Evolutionary conservation across 805 yeast species (phyloP).

Genomic region (Myxozyma melibiosi): DNA sequence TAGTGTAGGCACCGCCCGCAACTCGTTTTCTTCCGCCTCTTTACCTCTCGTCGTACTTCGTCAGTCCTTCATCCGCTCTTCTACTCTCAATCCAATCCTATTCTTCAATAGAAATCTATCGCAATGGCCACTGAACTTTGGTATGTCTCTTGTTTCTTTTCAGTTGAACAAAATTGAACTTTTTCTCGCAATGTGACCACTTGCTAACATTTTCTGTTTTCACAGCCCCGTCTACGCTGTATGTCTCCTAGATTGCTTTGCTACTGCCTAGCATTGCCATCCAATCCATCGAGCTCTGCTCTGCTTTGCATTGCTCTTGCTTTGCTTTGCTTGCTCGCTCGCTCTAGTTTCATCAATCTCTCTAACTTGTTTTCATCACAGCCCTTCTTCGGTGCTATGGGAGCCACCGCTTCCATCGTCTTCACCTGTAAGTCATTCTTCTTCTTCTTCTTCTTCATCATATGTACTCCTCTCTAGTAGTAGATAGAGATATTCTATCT

Average conservation of each 20-base stretch:
- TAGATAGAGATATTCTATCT: no score
- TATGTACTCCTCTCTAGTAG: no score
- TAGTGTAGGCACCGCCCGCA: constrained; percentile 25
- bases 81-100: constrained; percentile 3
- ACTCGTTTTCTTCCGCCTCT: constrained; percentile 11
- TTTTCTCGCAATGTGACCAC: neutral
- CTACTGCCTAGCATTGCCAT: no score
- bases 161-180: neutral
- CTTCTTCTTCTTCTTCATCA: neutral
- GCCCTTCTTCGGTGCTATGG: constrained; percentile 99
- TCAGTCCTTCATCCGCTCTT: constrained; percentile 10
- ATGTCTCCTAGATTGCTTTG: no score
- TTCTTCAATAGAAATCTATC: constrained; percentile 7
- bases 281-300: neutral
- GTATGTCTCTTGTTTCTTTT: constrained; percentile 49
- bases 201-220: constrained; percentile 24
- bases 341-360: neutral
- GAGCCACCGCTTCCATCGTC: constrained; percentile 98
- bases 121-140: constrained; percentile 70
- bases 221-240: constrained; percentile 72
- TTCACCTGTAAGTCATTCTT: constrained; percentile 70
- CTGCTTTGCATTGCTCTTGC: neutral
- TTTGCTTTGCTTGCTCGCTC: neutral
- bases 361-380: constrained; percentile 36
- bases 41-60: neutral